These are phyloP conservation scores for Ophiostoma populinum DNA, from an alignment of 2,329 filamentous ascomycete genomes.

Conservation along the genomic window DNA sequence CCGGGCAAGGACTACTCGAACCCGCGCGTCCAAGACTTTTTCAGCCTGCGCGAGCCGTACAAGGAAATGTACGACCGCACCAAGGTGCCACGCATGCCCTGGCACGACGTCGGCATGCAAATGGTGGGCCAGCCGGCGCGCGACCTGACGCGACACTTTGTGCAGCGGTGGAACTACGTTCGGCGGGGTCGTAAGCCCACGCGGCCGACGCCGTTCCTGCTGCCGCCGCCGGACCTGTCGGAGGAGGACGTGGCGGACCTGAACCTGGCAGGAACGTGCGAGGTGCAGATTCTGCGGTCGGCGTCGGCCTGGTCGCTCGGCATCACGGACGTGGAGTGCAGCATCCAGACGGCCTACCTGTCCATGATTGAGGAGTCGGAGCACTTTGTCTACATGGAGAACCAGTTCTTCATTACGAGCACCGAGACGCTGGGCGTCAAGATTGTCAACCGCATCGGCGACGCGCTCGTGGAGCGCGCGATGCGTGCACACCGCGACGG, in stretches of 20 bases:
- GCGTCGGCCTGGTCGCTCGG: conserved; percentile 85
- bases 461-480: conserved; percentile 84
- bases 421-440: conserved; percentile 74
- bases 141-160: conserved; percentile 88
- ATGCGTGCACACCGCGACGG: conserved; percentile 66
- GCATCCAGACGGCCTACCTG: conserved; percentile 89
- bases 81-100: conserved; percentile 84
- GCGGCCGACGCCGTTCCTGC: conserved; percentile 76
- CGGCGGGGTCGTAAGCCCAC: conserved; percentile 85
- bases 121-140: conserved; percentile 89
- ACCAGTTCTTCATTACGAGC: conserved; percentile 95
- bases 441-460: conserved; percentile 85
- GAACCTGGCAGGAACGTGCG: conserved; percentile 82
- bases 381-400: conserved; percentile 97
- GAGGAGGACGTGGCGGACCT: conserved; percentile 71
- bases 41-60: conserved; percentile 79
- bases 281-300: conserved; percentile 88
- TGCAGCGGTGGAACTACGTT: conserved; percentile 96
- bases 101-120: conserved; percentile 98
- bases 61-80: conserved; percentile 97
- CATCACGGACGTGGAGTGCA: conserved; percentile 73
- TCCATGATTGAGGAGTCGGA: conserved; percentile 91
- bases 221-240: conserved; percentile 86
- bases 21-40: conserved; percentile 88
- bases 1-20: conserved; percentile 98